Conservation (phyloP, 2,329 filamentous ascomycete species). For the Beauveria scarabaeidicola region DNA sequence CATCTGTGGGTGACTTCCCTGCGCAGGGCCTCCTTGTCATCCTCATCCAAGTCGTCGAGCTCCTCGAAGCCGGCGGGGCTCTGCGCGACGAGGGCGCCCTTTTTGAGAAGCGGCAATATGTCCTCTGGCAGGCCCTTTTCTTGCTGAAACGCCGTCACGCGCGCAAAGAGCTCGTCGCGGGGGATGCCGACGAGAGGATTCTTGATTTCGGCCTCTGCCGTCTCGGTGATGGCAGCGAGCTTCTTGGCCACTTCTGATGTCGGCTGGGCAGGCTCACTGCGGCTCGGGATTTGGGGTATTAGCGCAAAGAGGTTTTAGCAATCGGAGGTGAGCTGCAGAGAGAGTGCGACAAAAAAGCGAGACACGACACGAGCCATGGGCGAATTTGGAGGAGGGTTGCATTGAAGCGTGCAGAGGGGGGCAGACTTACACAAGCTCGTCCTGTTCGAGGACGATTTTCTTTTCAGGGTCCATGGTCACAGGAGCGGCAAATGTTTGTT, state of each 20-base stretch:
- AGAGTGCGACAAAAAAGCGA: background rate
- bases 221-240: constrained; percentile 15
- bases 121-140: constrained; percentile 38
- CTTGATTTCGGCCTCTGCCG: constrained; percentile 23
- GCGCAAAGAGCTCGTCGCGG: constrained; percentile 39
- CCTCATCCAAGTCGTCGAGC: constrained; percentile 24
- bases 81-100: constrained; percentile 23
- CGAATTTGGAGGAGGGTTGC: background rate
- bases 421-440: constrained; percentile 7
- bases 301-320: background rate
- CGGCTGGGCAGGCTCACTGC: background rate
- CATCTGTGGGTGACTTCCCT: constrained; percentile 41
- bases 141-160: constrained; percentile 46
- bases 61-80: constrained; percentile 38
- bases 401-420: background rate
- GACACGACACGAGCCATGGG: background rate
- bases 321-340: background rate
- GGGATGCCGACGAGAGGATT: constrained; percentile 46
- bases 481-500: background rate
- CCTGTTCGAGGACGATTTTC: constrained; percentile 7
- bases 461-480: constrained; percentile 9
- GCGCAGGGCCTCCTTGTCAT: constrained; percentile 31
- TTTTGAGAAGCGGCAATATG: constrained; percentile 29
- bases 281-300: background rate
- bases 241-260: constrained; percentile 7